Evolutionary conservation across 2,329 filamentous ascomycete genomes (phyloP).

Genomic region (Teratosphaeria epicoccoides): DNA sequence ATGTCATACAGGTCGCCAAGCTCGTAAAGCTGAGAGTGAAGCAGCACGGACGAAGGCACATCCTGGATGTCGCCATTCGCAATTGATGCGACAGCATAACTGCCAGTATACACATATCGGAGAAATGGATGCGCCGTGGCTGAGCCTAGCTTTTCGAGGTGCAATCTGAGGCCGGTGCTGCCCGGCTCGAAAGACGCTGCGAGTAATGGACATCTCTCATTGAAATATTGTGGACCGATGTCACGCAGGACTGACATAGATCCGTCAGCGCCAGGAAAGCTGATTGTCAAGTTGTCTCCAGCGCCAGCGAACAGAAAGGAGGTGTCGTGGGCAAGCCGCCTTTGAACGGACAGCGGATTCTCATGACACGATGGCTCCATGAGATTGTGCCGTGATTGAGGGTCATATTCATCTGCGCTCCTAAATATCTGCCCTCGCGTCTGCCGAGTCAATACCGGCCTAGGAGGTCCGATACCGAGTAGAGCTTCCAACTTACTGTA

Average conservation of each 20-base stretch:
- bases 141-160: conserved; percentile 28
- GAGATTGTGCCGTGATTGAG: not conserved
- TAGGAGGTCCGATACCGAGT: not conserved
- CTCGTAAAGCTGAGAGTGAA: conserved; percentile 32
- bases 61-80: conserved; percentile 17
- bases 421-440: not conserved
- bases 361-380: not conserved
- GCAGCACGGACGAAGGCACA: conserved; percentile 27
- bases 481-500: not conserved
- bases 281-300: conserved; percentile 19
- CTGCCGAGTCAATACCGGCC: not conserved
- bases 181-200: conserved; percentile 31
- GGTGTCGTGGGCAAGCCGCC: conserved; percentile 5
- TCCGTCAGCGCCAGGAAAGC: conserved; percentile 24
- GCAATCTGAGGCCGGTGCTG: conserved; percentile 23
- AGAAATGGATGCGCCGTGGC: conserved; percentile 28
- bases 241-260: conserved; percentile 25
- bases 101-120: conserved; percentile 32
- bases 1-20: conserved; percentile 33
- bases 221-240: conserved; percentile 25
- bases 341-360: not conserved
- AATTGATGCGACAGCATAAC: conserved; percentile 23
- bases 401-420: conserved; percentile 4
- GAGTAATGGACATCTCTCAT: conserved; percentile 29
- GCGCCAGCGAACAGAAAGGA: conserved; percentile 14